Conservation (phyloP, 305 asterid genomes). For the Striga hermonthica region DNA sequence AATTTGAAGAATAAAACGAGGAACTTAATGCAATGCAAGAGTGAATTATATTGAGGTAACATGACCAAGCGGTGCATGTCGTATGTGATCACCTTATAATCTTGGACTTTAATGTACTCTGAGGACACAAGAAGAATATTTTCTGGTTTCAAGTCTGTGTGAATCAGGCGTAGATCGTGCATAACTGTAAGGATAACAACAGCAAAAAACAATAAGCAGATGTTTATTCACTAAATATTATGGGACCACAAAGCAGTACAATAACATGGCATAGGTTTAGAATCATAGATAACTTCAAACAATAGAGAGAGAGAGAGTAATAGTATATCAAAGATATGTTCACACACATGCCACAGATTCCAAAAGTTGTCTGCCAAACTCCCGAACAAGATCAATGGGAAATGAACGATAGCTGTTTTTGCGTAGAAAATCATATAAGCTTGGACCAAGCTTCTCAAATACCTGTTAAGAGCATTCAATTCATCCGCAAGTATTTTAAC, state of each 20-base stretch:
- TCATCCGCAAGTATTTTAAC: constrained; percentile 58
- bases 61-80: constrained; percentile 1
- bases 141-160: constrained; percentile 91
- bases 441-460: constrained; percentile 99
- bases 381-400: constrained; percentile 97
- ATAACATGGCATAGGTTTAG: constrained; percentile 12
- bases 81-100: constrained; percentile 60
- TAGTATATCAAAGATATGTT: constrained; percentile 49
- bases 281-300: constrained; percentile 18
- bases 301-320: constrained; percentile 32
- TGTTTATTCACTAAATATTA: not conserved
- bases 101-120: constrained; percentile 69
- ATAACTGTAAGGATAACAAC: constrained; percentile 58
- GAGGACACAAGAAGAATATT: constrained; percentile 86
- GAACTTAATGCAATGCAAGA: constrained; percentile 24
- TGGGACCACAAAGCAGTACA: constrained; percentile 5
- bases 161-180: constrained; percentile 84
- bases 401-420: constrained; percentile 91
- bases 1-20: not conserved
- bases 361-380: constrained; percentile 93
- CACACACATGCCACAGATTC: constrained; percentile 97
- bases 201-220: constrained; percentile 27
- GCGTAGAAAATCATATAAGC: constrained; percentile 94
- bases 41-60: constrained; percentile 4
- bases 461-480: constrained; percentile 84